These are phyloP conservation scores for Sindora glabra DNA, from an alignment of 306 rosid genomes.

Conservation along the genomic window DNA sequence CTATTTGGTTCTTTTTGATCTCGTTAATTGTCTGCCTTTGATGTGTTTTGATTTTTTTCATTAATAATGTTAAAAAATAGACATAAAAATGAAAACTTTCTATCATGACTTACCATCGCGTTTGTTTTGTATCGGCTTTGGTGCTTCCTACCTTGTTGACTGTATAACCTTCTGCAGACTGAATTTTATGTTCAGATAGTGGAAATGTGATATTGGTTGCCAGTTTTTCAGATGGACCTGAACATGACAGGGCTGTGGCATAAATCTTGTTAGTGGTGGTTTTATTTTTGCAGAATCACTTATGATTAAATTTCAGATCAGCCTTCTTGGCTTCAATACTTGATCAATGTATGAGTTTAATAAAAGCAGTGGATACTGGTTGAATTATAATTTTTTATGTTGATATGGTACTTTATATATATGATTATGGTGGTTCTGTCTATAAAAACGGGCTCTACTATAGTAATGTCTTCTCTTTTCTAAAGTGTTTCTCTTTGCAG, in stretches of 20 bases:
- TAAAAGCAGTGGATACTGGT: not conserved
- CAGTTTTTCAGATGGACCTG: not conserved
- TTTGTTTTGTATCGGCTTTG: not conserved
- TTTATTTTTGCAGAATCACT: not conserved
- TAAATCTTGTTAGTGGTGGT: not conserved
- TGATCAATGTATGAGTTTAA: not conserved
- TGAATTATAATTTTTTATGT: not conserved
- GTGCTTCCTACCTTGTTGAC: not conserved
- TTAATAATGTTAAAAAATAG: not conserved
- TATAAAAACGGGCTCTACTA: too few species aligned
- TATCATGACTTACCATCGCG: too few species aligned
- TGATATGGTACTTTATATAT: not conserved
- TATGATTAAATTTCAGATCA: not conserved
- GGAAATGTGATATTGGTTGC: not conserved
- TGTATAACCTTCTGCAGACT: not conserved
- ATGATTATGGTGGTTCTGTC: not conserved
- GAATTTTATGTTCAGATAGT: not conserved
- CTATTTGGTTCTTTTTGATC: not conserved
- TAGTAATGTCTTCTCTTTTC: not conserved
- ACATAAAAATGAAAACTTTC: not conserved
- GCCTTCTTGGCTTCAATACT: too few species aligned
- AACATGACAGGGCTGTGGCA: not conserved
- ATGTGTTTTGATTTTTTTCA: not conserved
- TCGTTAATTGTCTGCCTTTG: not conserved
- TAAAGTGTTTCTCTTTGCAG: slow-evolving; percentile 33